Evolutionary conservation across 371 early-diverging fungal genomes (phyloP).

Genomic region (Rhizomucor pusillus): DNA sequence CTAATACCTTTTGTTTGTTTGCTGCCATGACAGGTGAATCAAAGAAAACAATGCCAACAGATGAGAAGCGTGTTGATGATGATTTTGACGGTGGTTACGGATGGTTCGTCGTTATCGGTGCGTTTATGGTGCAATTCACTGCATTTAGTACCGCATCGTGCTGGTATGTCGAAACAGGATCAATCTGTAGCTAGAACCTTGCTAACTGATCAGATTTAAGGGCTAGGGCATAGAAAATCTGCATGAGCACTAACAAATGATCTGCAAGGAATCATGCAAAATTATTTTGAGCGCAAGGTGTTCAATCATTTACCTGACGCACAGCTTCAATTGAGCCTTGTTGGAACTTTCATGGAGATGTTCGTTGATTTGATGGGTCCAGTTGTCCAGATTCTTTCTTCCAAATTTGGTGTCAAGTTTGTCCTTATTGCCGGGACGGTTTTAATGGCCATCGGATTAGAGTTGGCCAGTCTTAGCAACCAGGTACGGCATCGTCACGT

Average conservation of each 20-base stretch:
- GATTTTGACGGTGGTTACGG: conserved; percentile 52
- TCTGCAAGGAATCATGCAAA: conserved; percentile 20
- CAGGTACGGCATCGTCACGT: conserved; percentile 13
- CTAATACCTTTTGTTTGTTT: too few species aligned
- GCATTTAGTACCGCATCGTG: conserved; percentile 47
- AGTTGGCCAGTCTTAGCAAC: conserved; percentile 33
- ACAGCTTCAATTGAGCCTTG: conserved; percentile 33
- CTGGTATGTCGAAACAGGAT: conserved; percentile 20
- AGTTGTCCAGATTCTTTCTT: conserved; percentile 22
- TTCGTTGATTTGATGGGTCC: conserved; percentile 33
- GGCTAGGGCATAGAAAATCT: not conserved
- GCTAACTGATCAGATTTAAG: not conserved
- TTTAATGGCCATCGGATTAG: conserved; percentile 24
- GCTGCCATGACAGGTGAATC: too few species aligned
- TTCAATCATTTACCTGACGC: conserved; percentile 19
- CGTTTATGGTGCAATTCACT: conserved; percentile 55
- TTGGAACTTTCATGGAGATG: conserved; percentile 33
- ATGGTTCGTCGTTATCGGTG: conserved; percentile 58
- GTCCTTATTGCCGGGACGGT: conserved; percentile 25
- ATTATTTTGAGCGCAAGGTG: conserved; percentile 17
- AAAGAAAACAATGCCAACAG: not conserved
- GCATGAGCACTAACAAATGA: too few species aligned
- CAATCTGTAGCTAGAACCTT: not conserved
- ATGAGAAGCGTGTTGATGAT: not conserved
- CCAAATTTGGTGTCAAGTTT: conserved; percentile 22